Evolutionary conservation across 192 early-diverging fungal species (phyloP), one percentile per base, ranked within the genome.

Genomic region (Mortierella antarctica): DNA sequence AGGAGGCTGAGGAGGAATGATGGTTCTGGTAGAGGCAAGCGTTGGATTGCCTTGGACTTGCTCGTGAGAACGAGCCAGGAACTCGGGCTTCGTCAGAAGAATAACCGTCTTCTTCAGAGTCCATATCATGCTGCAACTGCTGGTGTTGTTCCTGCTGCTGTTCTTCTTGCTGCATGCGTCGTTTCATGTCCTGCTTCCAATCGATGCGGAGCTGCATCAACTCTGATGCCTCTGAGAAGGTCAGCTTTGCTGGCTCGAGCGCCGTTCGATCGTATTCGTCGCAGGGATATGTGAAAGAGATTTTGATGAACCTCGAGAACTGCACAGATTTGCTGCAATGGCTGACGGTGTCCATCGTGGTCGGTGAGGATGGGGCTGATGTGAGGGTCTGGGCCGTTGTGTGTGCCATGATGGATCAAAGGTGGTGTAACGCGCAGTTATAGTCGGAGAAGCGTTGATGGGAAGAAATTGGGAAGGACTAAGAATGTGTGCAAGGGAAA

Each of bases 201-300:
- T 83, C 74, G 46, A 67, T 73, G 39, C 74, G 63, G 14, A 83
- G 63, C 57, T 83, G 82, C 65, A 83, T 70, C 45, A 83, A 44
- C 44, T 83, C 82, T 2, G 66, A 51, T 6, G 71, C 70, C 17
- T 83, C 82, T 17, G 74, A 78, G 62, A 78, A 83, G 10, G 70
- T 70, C 10, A 83, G 74, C 57, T 71, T 77, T 9, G 82, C 82
- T 11, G 82, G 82, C 55, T 83, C 82, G 40, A 65, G 71, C 2
- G 82, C 74, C 9, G 64, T 73, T 20, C 82, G 82, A 60, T 83
- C 82, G 31, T 83, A 83, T 61, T 83, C 82, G 39, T 83, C 82
- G 41, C 71, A 71, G n/a, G 74, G 75, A 53, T 77, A 83, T 0
- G 82, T 83, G 62, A 78, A 76, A 15, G 74, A 73, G 59, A 83